Percentiles rank a stretch among this genome's conserved stretches.
These are phyloP conservation scores for Martiniozyma asiatica DNA, from an alignment of 1,139 yeast species.

Conservation along the genomic window DNA sequence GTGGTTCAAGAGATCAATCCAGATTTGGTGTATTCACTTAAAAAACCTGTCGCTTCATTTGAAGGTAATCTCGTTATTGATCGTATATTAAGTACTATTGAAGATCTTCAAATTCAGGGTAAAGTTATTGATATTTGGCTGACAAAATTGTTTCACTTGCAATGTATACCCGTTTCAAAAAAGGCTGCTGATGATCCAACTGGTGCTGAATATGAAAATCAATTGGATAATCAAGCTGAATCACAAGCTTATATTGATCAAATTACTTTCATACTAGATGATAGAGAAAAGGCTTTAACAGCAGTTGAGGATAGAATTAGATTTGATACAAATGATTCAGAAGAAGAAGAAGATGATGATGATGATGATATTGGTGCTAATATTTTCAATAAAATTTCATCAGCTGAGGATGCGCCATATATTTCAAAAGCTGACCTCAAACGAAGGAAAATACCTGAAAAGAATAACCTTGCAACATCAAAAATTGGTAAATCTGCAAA, in stretches of 20 bases:
- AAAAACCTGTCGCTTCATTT: slow-evolving; percentile 11
- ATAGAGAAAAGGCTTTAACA: slow-evolving; percentile 36
- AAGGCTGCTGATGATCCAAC: slow-evolving; percentile 23
- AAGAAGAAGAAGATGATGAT: neutral
- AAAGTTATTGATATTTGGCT: slow-evolving; percentile 49
- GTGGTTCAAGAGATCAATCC: too few relatives aligned
- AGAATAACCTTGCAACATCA: neutral
- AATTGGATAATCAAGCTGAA: slow-evolving; percentile 63
- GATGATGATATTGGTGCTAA: slow-evolving; percentile 2
- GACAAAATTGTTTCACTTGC: slow-evolving; percentile 30
- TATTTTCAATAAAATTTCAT: too few relatives aligned
- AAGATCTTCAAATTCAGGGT: too few relatives aligned
- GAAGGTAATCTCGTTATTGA: slow-evolving; percentile 8
- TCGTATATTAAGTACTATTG: slow-evolving; percentile 17
- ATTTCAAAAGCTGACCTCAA: slow-evolving; percentile 3
- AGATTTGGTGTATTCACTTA: too few relatives aligned
- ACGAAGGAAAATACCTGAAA: slow-evolving; percentile 1
- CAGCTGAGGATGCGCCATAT: too few relatives aligned
- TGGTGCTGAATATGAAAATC: slow-evolving; percentile 69
- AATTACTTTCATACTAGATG: slow-evolving; percentile 42
- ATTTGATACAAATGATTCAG: neutral
- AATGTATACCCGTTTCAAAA: slow-evolving; percentile 32
- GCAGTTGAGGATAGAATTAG: slow-evolving; percentile 21
- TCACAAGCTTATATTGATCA: slow-evolving; percentile 55
- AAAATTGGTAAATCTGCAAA: slow-evolving; percentile 11